Conservation (phyloP, 2,329 filamentous ascomycete genomes). For the Claviceps sorghi region DNA sequence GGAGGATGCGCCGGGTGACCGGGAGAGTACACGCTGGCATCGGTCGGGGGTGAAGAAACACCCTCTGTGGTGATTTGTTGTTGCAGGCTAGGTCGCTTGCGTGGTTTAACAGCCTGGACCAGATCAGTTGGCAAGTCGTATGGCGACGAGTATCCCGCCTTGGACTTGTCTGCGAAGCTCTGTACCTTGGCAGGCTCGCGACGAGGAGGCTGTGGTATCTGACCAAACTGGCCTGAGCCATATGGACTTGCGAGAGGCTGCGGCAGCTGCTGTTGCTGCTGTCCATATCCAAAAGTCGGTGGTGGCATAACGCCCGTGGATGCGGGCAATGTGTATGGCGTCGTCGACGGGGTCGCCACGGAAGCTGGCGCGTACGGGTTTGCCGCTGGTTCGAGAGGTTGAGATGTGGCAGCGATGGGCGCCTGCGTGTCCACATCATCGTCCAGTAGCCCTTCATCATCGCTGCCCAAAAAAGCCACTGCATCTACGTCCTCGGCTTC, state of each 20-base stretch:
- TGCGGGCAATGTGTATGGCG: constrained; percentile 12
- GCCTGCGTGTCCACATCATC: constrained; percentile 46
- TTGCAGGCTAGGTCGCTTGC: constrained; percentile 48
- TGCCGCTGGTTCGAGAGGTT: constrained; percentile 4
- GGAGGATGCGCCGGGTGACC: constrained; percentile 11
- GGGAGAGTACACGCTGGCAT: constrained; percentile 39
- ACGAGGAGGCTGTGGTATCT: constrained; percentile 18
- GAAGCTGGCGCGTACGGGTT: constrained; percentile 16
- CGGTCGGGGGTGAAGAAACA: constrained; percentile 42
- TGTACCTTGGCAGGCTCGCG: constrained; percentile 46
- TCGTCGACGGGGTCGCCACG: constrained; percentile 8
- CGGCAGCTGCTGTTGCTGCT: constrained; percentile 13
- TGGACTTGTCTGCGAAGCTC: constrained; percentile 82
- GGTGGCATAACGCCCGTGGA: constrained; percentile 3
- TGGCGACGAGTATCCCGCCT: constrained; percentile 83
- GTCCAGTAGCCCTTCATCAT: constrained; percentile 65
- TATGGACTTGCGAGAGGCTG: constrained; percentile 12
- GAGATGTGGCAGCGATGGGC: constrained; percentile 9
- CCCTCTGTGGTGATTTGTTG: constrained; percentile 29
- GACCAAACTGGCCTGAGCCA: constrained; percentile 21
- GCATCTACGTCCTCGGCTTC: constrained; percentile 39
- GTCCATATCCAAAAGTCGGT: constrained; percentile 9
- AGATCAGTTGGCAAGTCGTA: constrained; percentile 92
- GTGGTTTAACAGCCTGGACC: constrained; percentile 41
- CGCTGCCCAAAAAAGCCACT: constrained; percentile 59